Evolutionary conservation across 2,329 filamentous ascomycete species (phyloP), one percentile per base, ranked within the genome.

Genomic region (Aspergillus aculeatus): DNA sequence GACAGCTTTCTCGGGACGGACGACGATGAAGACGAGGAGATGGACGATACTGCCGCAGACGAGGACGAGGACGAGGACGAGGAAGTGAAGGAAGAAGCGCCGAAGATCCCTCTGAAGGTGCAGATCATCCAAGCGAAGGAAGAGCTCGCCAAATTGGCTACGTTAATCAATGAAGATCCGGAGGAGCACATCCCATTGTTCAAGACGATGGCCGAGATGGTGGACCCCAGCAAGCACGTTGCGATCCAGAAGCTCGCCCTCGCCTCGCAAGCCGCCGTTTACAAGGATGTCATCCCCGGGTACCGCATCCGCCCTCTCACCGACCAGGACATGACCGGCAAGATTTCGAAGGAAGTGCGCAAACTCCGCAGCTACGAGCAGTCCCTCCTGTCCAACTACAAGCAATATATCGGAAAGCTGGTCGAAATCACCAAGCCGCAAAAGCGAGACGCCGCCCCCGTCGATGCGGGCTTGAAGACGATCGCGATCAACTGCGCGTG

Each of bases 241-340:
- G 87, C 89, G 2, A 88, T 99, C 55, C 89, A 91, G 78, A 96
- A 96, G 76, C 83, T 99, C 62, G 88, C 90, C 6, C 80, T 99
- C 64, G 90, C 89, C 51, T 92, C 95, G 23, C 93, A 97, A 76
- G 84, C 95, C 73, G 86, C 93, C 0, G 87, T 98, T 12, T 99
- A 94, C 82, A 96, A 94, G 75, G 95, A 98, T 76, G 85, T 97
- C 50, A 98, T 99, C 60, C 95, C 95, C 0, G 95, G 95, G 23
- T 99, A 99, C 75, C 85, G 95, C 62, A 98, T 99, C 80, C 88
- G 95, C 19, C 90, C 92, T 1, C 80, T 92, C 4, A 82, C 84
- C 0, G 91, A 96, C 61, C 89, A 92, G 32, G 86, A 89, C 49
- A 83, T 89, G 71, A 84, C 85, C 59, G 88, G 88, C 64, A 96